These are phyloP conservation scores for Globisporangium alternatum DNA, from an alignment of 352 stramenopile species.

Conservation along the genomic window DNA sequence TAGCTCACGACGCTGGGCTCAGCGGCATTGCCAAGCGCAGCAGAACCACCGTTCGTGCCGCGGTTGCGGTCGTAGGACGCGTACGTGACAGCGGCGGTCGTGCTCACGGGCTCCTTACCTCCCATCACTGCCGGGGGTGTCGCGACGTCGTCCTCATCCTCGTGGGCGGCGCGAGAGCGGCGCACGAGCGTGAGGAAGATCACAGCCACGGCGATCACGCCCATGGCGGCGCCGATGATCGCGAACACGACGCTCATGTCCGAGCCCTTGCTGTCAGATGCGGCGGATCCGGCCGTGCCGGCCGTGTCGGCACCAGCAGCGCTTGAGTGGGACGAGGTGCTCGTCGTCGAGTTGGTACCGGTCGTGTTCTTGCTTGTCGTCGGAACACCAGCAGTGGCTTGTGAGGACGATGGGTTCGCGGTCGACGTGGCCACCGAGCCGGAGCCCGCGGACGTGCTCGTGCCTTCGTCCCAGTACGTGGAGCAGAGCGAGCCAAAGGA, in stretches of 20 bases:
- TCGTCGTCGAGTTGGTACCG: neutral
- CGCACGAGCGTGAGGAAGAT: conserved; percentile 79
- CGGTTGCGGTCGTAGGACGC: conserved; percentile 28
- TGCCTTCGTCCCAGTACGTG: conserved; percentile 12
- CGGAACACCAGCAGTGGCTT: neutral
- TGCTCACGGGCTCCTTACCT: conserved; percentile 33
- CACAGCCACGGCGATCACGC: conserved; percentile 72
- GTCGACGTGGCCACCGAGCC: conserved; percentile 11
- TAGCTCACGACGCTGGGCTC: conserved; percentile 38
- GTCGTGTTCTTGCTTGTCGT: conserved; percentile 7
- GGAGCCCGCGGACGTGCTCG: conserved; percentile 17
- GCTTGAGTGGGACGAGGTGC: conserved; percentile 14
- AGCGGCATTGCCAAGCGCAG: conserved; percentile 2
- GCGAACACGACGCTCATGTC: conserved; percentile 77
- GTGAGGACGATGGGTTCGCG: neutral
- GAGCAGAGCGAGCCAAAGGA: conserved; percentile 33
- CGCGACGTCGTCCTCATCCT: conserved; percentile 62
- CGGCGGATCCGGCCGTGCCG: conserved; percentile 5
- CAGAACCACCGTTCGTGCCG: conserved; percentile 6
- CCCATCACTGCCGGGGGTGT: conserved; percentile 29
- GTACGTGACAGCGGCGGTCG: conserved; percentile 31
- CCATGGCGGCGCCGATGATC: conserved; percentile 73
- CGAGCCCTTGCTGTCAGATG: conserved; percentile 22
- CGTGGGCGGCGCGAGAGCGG: conserved; percentile 50
- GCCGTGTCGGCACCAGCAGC: conserved; percentile 6